A percentile compares a stretch with the other conserved stretches of the same genome.
These are phyloP conservation scores for Yamadazyma jaroonii DNA, from an alignment of 1,139 yeast genomes.

Conservation along the genomic window DNA sequence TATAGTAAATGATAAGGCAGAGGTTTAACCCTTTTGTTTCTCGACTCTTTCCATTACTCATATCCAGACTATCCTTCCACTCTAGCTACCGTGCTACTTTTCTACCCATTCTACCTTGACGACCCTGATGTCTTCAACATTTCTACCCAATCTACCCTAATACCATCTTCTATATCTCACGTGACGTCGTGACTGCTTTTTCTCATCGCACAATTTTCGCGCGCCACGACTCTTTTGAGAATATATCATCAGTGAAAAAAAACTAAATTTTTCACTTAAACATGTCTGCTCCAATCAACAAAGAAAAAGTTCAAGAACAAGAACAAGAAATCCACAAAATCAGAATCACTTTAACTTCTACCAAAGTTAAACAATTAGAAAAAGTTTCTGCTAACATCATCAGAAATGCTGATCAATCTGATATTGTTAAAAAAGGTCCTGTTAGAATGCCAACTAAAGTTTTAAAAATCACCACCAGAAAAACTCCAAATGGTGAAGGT, in stretches of 20 bases:
- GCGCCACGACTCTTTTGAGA: conserved; percentile 3
- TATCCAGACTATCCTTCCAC: too few species aligned
- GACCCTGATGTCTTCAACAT: too few species aligned
- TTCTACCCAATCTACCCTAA: too few species aligned
- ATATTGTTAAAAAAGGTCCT: conserved; percentile 94
- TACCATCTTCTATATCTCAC: neutral
- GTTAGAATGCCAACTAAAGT: conserved; percentile 99
- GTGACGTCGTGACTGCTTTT: conserved; percentile 3
- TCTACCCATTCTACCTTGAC: neutral
- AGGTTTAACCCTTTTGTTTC: too few species aligned
- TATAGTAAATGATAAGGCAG: too few species aligned
- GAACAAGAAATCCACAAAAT: conserved; percentile 91
- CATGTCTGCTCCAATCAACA: conserved; percentile 78
- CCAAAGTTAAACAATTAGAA: conserved; percentile 98
- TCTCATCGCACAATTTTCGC: neutral
- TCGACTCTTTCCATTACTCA: too few species aligned
- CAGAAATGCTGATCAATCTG: conserved; percentile 79
- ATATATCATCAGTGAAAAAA: conserved; percentile 24
- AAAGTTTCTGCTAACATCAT: conserved; percentile 85
- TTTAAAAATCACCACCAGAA: conserved; percentile 98
- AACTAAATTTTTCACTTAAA: conserved; percentile 29
- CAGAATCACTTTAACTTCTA: conserved; percentile 98
- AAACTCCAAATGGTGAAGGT: conserved; percentile 99
- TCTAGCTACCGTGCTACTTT: neutral
- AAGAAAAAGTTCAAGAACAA: conserved; percentile 78